Evolutionary conservation across 1,284 basidiomycete species (phyloP), one percentile per base, ranked within the genome.

Genomic region (Tilletia indica): DNA sequence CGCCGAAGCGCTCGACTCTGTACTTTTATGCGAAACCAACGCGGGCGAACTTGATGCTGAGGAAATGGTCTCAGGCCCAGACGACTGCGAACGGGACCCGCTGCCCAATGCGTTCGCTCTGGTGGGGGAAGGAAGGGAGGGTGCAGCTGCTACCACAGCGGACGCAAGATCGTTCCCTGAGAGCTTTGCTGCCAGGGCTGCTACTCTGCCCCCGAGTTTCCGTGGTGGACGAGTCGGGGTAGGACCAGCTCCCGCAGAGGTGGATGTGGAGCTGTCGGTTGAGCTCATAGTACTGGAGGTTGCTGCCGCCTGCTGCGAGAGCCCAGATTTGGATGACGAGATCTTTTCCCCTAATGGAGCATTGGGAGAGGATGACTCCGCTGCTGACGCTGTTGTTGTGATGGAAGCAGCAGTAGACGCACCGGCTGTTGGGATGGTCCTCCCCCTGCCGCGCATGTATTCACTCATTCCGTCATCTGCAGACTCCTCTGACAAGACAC

Each of bases 131-230:
- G 56, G 56, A 31, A 34, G 11, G 25, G 56, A 34, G 25, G 21
- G 11, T 12, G 3, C 12, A 25, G 56, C 21, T 31, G 56, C 56
- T 12, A 4, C 21, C 6, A 34, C 12, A 3, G 56, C 21, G 19
- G n/a, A 25, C 16, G n/a, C 14, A 9, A 58, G 56, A 5, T 58
- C 56, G 25, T 58, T 58, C 11, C 56, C 56, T 31, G 56, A 58
- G 21, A 58, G 56, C 34, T 58, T 58, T 58, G 56, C 56, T 12
- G 56, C 56, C 1, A 58, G 56, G 21, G 56, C 56, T 12, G 56
- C 56, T 12, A 58, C 56, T 31, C 56, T 58, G 5, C 56, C 56
- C 12, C 56, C 56, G 56, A 58, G 56, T 31, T 58, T 58, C 6
- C 56, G 16, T 31, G 56, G 56, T 31, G 56, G 56, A 12, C 56